These are phyloP conservation scores for Auriscalpium orientale DNA, from an alignment of 768 basidiomycete species.

Conservation along the genomic window DNA sequence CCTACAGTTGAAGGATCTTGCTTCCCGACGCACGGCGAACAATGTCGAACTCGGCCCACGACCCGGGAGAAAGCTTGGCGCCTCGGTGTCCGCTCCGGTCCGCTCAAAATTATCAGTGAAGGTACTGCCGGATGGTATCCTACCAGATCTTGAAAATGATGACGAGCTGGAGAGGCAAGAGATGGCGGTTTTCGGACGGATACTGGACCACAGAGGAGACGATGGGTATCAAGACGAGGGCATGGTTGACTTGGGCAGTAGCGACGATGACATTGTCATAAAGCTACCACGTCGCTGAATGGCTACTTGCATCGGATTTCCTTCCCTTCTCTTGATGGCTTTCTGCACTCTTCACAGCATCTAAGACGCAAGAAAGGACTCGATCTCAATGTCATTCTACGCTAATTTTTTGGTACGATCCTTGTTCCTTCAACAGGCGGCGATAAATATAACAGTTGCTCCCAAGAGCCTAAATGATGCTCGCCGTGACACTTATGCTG, in stretches of 20 bases:
- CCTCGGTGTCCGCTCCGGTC: slow-evolving; percentile 3
- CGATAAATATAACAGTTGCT: too few relatives aligned
- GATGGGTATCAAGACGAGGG: not conserved
- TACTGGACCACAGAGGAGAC: not conserved
- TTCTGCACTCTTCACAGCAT: too few relatives aligned
- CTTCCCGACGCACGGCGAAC: slow-evolving; percentile 42
- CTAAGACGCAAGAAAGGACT: too few relatives aligned
- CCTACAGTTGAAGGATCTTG: slow-evolving; percentile 47
- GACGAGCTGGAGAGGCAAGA: slow-evolving; percentile 22
- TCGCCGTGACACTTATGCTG: too few relatives aligned
- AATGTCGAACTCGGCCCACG: slow-evolving; percentile 53
- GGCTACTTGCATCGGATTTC: too few relatives aligned
- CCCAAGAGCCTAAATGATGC: too few relatives aligned
- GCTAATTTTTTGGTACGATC: too few relatives aligned
- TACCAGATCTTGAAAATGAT: slow-evolving; percentile 23
- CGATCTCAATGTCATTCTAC: too few relatives aligned
- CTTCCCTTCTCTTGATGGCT: too few relatives aligned
- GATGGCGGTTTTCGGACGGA: slow-evolving; percentile 6
- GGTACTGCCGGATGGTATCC: slow-evolving; percentile 8
- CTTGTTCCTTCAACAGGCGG: too few relatives aligned
- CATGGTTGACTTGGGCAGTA: slow-evolving; percentile 23
- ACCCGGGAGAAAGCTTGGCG: slow-evolving; percentile 38
- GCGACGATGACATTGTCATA: slow-evolving; percentile 12
- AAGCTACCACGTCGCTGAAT: not conserved
- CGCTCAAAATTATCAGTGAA: slow-evolving; percentile 5